Evolutionary conservation across 1,139 yeast genomes (phyloP).

Genomic region (Yamadazyma sp.): DNA sequence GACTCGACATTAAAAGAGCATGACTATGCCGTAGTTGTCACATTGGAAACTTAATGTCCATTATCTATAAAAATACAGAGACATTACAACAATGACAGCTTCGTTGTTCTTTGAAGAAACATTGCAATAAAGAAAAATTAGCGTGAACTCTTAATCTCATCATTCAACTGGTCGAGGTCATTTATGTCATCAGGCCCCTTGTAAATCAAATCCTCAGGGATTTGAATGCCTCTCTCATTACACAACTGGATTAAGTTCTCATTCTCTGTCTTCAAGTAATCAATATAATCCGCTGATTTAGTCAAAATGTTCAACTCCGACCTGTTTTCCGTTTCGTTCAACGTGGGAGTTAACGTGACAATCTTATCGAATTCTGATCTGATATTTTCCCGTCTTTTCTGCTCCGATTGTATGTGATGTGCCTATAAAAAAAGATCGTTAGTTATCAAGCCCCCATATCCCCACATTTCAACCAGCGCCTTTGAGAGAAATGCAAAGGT

Average conservation of each 20-base stretch:
- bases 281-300: constrained; percentile 49
- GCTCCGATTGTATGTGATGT: constrained; percentile 53
- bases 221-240: constrained; percentile 33
- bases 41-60: constrained; percentile 16
- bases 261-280: constrained; percentile 41
- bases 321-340: constrained; percentile 43
- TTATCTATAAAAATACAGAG: constrained; percentile 2
- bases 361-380: constrained; percentile 48
- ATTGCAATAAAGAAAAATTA: neutral
- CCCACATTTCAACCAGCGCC: constrained; percentile 6
- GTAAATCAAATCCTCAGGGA: constrained; percentile 40
- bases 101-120: neutral
- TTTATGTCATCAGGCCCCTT: constrained; percentile 35
- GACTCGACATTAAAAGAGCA: constrained; percentile 20
- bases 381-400: constrained; percentile 47
- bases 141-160: constrained; percentile 9
- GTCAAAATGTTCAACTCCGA: constrained; percentile 47
- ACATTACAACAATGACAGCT: neutral
- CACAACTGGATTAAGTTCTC: constrained; percentile 34
- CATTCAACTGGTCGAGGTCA: constrained; percentile 14
- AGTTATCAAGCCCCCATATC: constrained; percentile 9
- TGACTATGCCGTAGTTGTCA: constrained; percentile 24
- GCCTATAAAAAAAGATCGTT: constrained; percentile 27
- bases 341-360: constrained; percentile 43
- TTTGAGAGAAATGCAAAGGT: neutral